Base-by-base conservation (phyloP, 495 filamentous ascomycete genomes). In the Penicillium chermesinum region DNA sequence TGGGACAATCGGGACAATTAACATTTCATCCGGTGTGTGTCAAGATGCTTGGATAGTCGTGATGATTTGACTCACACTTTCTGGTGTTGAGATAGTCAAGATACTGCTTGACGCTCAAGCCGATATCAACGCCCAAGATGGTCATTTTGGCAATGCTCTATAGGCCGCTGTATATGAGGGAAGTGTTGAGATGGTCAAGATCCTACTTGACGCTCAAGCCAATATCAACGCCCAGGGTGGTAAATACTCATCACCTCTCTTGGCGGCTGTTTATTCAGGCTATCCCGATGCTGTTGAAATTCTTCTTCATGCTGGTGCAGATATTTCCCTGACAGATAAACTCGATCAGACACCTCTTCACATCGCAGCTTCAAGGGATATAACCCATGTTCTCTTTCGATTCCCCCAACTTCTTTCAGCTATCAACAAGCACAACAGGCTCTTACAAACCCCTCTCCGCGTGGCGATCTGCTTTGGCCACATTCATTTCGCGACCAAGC, bases 41-140 rank as follows among this genome's bases (percentile, higher is more conserved):
- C 10, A 14, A n/a, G 15, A 12, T n/a, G 14, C 6, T 34, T 40
- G 0, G 2, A 27, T 39, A 48, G 21, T 37, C 21, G 15, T 32
- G 6, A 1, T 19, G 33, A 39, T 12, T 16, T 39, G 36, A 48
- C 8, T 40, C 10, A 48, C 14, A 48, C 35, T 34, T 43, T 22
- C 18, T 33, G 19, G 39, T 39, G 17, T 30, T 22, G 45, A 53
- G 25, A 41, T 38, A 41, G 44, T 53, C 9, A 33, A 32, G 20
- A 33, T 53, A 9, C 39, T 53, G 19, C 39, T 53, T 7, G 18
- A 48, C 22, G 44, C 40, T 15, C n/a, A 30, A 7, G 50, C 50
- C 19, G 50, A 53, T 45, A 17, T 46, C 43, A 46, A 46, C 25
- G 30, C 43, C 34, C 7, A 33, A 12, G 19, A 7, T n/a, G 22